Base-by-base conservation (phyloP, 73 alveolate species). In the Paramecium sonneborni region DNA sequence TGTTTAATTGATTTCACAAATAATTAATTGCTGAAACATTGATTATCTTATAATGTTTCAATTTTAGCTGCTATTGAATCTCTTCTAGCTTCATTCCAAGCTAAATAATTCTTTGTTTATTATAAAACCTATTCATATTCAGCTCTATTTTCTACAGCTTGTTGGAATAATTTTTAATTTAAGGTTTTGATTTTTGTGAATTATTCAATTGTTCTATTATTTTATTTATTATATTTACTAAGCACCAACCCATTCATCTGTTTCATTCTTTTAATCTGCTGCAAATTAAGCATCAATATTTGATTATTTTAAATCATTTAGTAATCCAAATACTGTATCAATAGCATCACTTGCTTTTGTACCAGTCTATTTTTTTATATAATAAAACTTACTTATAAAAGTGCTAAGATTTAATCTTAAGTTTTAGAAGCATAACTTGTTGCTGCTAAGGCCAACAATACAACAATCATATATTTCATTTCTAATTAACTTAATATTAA, bases 341-440 rank as follows among this genome's bases (percentile, higher is more conserved):
- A 74, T 74, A 35, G 87, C 87, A 74, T 74, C 87, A 74, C 58
- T 74, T 21, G 87, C 87, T 35, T 74, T 74, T 12, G 87, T 74
- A 14, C 87, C 87, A n/a, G 37, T 21, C 87, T 74, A 74, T 35
- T 21, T 8, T 9, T 32, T 32, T 32, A 14, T 10, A 12, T 15
- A 15, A 34, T 14, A 3, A n/a, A 35, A 28, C 9, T 12, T 74
- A 74, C 87, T 74, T 74, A 18, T 32, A 74, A 35, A 35, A 74
- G 58, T 30, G 87, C 87, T 15, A 74, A 18, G 68, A 74, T 74
- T 38, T 74, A n/a, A 28, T 74, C 87, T 74, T 74, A 74, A 20
- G 87, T 74, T 35, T 74, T 74, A 4, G 87, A 35, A 3, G 87
- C 34, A 43, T 35, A 21, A 9, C 37, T 43, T 21, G 68, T 74